Evolutionary conservation across 2,329 filamentous ascomycete species (phyloP).

Genomic region (Colletotrichum salicis): DNA sequence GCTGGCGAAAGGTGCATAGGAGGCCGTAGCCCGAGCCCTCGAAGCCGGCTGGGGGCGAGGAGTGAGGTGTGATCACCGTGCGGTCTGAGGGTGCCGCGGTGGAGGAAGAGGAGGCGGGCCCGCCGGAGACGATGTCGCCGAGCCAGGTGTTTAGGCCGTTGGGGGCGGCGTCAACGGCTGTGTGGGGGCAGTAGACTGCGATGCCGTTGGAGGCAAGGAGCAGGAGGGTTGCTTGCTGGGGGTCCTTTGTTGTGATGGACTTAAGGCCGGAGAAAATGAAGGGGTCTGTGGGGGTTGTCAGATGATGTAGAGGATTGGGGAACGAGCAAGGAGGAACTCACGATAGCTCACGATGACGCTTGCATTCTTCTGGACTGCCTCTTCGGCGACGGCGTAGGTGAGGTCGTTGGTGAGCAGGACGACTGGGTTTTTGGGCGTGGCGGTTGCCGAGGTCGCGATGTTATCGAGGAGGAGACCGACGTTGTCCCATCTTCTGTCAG

Average conservation of each 20-base stretch:
- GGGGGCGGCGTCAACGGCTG: conserved; percentile 87
- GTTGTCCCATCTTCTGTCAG: conserved; percentile 94
- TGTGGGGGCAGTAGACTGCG: conserved; percentile 96
- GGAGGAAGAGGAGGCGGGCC: conserved; percentile 34
- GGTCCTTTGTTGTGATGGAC: conserved; percentile 82
- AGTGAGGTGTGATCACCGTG: conserved; percentile 58
- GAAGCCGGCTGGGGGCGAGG: conserved; percentile 52
- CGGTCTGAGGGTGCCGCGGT: conserved; percentile 47
- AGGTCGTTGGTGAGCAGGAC: conserved; percentile 84
- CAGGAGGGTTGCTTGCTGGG: conserved; percentile 87
- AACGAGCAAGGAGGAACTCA: conserved; percentile 47
- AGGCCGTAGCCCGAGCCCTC: conserved; percentile 65
- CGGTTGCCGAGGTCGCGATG: conserved; percentile 45
- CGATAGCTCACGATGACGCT: conserved; percentile 91
- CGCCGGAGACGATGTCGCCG: conserved; percentile 80
- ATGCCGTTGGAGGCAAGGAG: conserved; percentile 86
- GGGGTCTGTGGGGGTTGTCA: conserved; percentile 70
- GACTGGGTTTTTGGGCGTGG: conserved; percentile 42
- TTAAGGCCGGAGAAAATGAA: conserved; percentile 97
- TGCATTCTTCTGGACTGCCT: conserved; percentile 81
- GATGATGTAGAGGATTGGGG: neutral
- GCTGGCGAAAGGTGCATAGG: conserved; percentile 52
- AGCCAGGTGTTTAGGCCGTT: conserved; percentile 95
- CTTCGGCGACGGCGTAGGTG: conserved; percentile 86
- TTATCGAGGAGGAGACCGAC: conserved; percentile 80